Evolutionary conservation across 2,329 filamentous ascomycete genomes (phyloP).

Genomic region (Xylariaceae sp.): DNA sequence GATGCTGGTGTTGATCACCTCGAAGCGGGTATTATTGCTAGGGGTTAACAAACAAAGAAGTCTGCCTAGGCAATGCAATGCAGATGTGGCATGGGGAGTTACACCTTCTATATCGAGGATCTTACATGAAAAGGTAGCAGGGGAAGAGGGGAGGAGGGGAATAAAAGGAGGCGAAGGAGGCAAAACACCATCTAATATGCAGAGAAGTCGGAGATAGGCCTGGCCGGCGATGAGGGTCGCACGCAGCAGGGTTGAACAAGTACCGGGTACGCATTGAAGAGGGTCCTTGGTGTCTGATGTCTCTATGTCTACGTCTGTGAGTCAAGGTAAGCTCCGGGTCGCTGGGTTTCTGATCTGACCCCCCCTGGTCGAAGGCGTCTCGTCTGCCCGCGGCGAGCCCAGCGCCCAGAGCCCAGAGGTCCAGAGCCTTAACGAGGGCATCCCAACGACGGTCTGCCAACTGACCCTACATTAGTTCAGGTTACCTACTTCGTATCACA

Average conservation of each 20-base stretch:
- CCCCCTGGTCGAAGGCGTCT: not conserved
- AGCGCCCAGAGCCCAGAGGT: not conserved
- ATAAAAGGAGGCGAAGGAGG: not conserved
- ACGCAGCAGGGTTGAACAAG: not conserved
- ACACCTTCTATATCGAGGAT: not conserved
- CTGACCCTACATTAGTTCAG: not conserved
- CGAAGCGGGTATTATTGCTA: not conserved
- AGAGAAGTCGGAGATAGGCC: not conserved
- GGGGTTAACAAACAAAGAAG: not conserved
- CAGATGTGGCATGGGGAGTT: not conserved
- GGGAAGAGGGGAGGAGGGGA: not conserved
- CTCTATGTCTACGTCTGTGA: not conserved
- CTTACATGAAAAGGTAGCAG: not conserved
- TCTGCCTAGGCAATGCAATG: not conserved
- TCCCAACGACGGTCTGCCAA: not conserved
- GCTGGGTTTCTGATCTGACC: not conserved
- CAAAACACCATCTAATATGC: not conserved
- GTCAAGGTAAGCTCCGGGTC: not conserved
- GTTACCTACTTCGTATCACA: not conserved
- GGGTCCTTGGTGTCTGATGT: not conserved
- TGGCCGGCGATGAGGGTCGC: not conserved
- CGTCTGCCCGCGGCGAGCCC: not conserved
- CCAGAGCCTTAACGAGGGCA: not conserved
- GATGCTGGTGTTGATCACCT: not conserved
- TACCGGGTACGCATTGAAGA: not conserved